Evolutionary conservation across 2,329 filamentous ascomycete species (phyloP).

Genomic region (Chrysosporium queenslandicum): DNA sequence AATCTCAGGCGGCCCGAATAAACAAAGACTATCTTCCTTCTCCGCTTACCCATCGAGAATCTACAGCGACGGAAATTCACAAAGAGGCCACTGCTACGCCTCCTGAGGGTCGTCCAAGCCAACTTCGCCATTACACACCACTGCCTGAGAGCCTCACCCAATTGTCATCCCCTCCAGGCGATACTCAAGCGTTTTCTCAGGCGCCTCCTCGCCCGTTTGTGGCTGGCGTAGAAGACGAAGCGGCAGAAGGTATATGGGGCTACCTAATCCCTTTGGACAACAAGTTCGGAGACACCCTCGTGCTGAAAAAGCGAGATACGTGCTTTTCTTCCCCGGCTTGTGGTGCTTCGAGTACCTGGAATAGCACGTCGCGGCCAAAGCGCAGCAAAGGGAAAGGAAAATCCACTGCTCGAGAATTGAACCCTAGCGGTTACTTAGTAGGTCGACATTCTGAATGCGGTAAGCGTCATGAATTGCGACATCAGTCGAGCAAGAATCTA

Average conservation of each 20-base stretch:
- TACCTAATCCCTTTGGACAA: constrained; percentile 77
- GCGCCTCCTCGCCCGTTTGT: constrained; percentile 61
- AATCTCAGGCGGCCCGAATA: constrained; percentile 48
- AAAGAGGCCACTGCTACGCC: constrained; percentile 67
- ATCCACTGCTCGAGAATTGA: constrained; percentile 41
- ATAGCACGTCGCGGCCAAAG: constrained; percentile 29
- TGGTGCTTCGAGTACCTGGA: constrained; percentile 30
- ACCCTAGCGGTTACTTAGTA: constrained; percentile 78
- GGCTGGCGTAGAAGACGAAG: constrained; percentile 78
- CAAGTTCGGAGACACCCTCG: constrained; percentile 57
- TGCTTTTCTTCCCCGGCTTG: constrained; percentile 51
- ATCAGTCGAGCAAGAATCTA: not conserved
- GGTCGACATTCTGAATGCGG: constrained; percentile 90
- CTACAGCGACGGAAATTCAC: constrained; percentile 49
- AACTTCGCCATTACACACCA: constrained; percentile 36
- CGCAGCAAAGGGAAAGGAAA: constrained; percentile 39
- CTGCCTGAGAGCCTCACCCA: constrained; percentile 30
- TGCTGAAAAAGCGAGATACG: constrained; percentile 62
- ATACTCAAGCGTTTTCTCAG: constrained; percentile 73
- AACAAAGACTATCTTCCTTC: constrained; percentile 66
- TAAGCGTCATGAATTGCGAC: constrained; percentile 40
- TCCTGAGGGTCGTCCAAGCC: constrained; percentile 49
- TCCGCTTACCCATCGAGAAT: constrained; percentile 62
- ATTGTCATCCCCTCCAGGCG: constrained; percentile 57
- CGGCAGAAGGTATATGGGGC: constrained; percentile 82